A percentile compares a stretch with the other conserved stretches of the same genome.
Conservation (phyloP, 148 eudicot species). For the Vaccinium macrocarpon region DNA sequence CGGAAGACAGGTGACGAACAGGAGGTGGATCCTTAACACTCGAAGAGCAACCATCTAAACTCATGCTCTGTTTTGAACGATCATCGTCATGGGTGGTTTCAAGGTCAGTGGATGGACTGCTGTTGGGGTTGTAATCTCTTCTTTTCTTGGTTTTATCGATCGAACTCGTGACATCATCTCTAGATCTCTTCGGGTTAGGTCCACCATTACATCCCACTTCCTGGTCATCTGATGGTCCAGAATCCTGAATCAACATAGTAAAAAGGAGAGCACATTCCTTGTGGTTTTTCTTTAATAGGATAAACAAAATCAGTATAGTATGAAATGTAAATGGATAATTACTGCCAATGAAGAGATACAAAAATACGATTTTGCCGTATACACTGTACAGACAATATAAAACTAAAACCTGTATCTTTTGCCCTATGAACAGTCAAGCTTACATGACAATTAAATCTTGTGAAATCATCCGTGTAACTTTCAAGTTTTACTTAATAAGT, state of each 20-base stretch:
- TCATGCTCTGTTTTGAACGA: conserved; percentile 17
- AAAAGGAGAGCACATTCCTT: not conserved
- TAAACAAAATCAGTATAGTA: too few relatives aligned
- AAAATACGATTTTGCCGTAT: not conserved
- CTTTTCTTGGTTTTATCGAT: conserved; percentile 24
- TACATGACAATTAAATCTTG: not conserved
- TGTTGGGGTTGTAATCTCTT: conserved; percentile 18
- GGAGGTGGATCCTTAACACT: conserved; percentile 14
- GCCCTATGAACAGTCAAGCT: not conserved
- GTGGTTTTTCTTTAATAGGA: not conserved
- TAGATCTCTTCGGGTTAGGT: conserved; percentile 34
- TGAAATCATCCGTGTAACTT: not conserved
- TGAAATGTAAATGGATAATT: not conserved
- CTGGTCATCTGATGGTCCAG: conserved; percentile 24
- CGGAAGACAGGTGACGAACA: conserved; percentile 3
- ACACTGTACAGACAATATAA: not conserved
- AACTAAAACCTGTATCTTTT: not conserved
- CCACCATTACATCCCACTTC: conserved; percentile 15
- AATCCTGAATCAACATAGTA: conserved; percentile 31
- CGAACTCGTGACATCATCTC: conserved; percentile 18
- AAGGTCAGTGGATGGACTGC: conserved; percentile 24
- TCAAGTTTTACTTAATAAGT: not conserved
- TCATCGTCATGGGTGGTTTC: not conserved
- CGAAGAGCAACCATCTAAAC: conserved; percentile 10
- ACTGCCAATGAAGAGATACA: not conserved